Conservation (phyloP, 805 yeast species). For the Metschnikowia baotianmanensis region DNA sequence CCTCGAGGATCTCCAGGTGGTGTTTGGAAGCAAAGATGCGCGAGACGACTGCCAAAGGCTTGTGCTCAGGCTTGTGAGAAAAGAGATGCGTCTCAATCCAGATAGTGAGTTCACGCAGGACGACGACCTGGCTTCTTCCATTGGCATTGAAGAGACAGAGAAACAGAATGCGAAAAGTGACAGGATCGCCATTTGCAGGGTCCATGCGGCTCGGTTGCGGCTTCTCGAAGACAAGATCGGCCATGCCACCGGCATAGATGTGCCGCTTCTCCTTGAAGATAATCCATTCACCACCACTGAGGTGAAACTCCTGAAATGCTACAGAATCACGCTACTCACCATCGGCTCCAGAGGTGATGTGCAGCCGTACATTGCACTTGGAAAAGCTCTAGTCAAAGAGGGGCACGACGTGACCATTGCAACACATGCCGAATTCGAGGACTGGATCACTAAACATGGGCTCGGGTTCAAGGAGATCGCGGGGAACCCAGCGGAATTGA, state of each 20-base stretch:
- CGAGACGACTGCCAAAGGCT: conserved; percentile 72
- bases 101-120: conserved; percentile 28
- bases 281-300: conserved; percentile 53
- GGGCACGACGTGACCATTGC: conserved; percentile 86
- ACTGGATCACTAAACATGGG: conserved; percentile 68
- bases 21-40: conserved; percentile 60
- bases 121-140: conserved; percentile 8
- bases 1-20: conserved; percentile 73
- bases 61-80: conserved; percentile 34
- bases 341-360: conserved; percentile 97
- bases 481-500: conserved; percentile 88
- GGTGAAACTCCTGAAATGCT: conserved; percentile 52
- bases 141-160: conserved; percentile 6
- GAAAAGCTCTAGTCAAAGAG: conserved; percentile 69
- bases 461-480: conserved; percentile 74
- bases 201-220: conserved; percentile 58
- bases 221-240: conserved; percentile 66
- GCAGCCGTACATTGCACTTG: conserved; percentile 93
- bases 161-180: conserved; percentile 5
- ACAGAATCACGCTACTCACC: conserved; percentile 68
- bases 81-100: conserved; percentile 30
- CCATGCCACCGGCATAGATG: conserved; percentile 57
- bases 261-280: conserved; percentile 69
- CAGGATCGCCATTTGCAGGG: conserved; percentile 19
- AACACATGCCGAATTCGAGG: conserved; percentile 77